A percentile compares a stretch with the other conserved stretches of the same genome.
Evolutionary conservation across 805 yeast genomes (phyloP).

Genomic region (Clavispora fructus): DNA sequence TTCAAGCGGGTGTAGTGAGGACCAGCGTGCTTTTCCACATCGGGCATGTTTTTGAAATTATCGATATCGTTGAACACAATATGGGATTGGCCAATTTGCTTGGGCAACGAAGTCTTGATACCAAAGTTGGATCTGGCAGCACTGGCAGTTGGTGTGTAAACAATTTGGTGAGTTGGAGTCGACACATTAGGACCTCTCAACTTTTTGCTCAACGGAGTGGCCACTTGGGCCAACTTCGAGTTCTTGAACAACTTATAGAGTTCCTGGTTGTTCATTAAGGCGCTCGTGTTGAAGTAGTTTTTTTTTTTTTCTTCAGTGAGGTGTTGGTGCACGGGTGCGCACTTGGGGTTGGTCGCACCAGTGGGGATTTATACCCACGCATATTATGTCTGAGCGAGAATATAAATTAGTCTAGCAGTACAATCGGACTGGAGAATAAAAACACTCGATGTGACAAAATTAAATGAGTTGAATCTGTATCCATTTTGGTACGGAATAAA

Average conservation of each 20-base stretch:
- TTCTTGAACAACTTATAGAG: slow-evolving; percentile 26
- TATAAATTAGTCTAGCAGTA: too few relatives aligned
- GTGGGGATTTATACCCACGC: neutral
- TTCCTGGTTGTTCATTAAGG: slow-evolving; percentile 13
- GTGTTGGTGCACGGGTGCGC: slow-evolving; percentile 12
- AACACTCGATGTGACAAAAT: too few relatives aligned
- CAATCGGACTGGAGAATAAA: too few relatives aligned
- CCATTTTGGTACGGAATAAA: too few relatives aligned
- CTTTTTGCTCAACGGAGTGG: slow-evolving; percentile 31
- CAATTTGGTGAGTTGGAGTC: slow-evolving; percentile 66
- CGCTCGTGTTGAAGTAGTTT: neutral
- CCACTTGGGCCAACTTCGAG: slow-evolving; percentile 42
- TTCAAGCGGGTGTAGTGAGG: slow-evolving; percentile 55
- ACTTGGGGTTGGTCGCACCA: too few relatives aligned
- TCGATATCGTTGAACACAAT: slow-evolving; percentile 64
- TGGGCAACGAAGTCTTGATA: slow-evolving; percentile 64
- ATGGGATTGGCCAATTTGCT: slow-evolving; percentile 51
- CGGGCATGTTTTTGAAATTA: slow-evolving; percentile 61
- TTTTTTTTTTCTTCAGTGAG: slow-evolving; percentile 1
- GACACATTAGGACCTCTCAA: slow-evolving; percentile 24
- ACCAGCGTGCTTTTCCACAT: slow-evolving; percentile 61
- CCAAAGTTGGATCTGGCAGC: slow-evolving; percentile 71
- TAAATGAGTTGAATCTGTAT: too few relatives aligned
- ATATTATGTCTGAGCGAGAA: too few relatives aligned
- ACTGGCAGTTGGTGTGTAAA: slow-evolving; percentile 63